Conservation (phyloP, 805 yeast species). For the Saturnispora kantuleensis region DNA sequence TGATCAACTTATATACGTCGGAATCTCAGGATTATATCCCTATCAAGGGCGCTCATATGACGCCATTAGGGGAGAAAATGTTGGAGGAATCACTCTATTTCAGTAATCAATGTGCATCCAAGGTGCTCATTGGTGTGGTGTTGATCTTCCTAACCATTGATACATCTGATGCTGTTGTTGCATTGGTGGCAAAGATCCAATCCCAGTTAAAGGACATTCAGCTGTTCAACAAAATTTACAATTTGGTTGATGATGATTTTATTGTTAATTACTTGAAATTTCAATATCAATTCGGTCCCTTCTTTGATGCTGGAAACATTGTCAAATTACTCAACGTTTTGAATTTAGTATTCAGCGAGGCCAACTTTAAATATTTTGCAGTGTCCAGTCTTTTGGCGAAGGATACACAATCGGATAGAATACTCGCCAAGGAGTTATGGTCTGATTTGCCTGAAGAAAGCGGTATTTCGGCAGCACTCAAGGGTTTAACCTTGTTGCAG, state of each 20-base stretch:
- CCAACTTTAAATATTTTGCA: slow-evolving; percentile 16
- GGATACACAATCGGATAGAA: neutral
- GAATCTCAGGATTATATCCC: slow-evolving; percentile 15
- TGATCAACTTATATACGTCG: slow-evolving; percentile 25
- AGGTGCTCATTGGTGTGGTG: slow-evolving; percentile 19
- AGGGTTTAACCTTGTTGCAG: slow-evolving; percentile 22
- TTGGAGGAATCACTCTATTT: slow-evolving; percentile 15
- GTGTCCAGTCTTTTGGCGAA: slow-evolving; percentile 18
- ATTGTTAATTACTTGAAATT: slow-evolving; percentile 12
- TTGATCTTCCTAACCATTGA: slow-evolving; percentile 26
- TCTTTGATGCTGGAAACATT: slow-evolving; percentile 18
- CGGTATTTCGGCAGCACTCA: slow-evolving; percentile 16
- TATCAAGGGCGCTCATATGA: slow-evolving; percentile 16
- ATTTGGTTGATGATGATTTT: slow-evolving; percentile 3
- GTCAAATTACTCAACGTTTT: slow-evolving; percentile 16
- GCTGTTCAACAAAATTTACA: slow-evolving; percentile 2
- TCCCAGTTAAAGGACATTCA: slow-evolving; percentile 11
- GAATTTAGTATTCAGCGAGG: slow-evolving; percentile 12
- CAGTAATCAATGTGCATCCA: slow-evolving; percentile 14
- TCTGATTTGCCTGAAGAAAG: slow-evolving; percentile 15
- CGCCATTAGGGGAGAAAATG: slow-evolving; percentile 18
- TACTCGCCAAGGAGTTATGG: slow-evolving; percentile 12
- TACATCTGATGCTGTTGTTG: slow-evolving; percentile 20
- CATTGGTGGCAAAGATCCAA: slow-evolving; percentile 16
- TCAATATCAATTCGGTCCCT: slow-evolving; percentile 18